These are phyloP conservation scores for Talaromyces sp. DNA, from an alignment of 2,329 filamentous ascomycete genomes.

Conservation along the genomic window DNA sequence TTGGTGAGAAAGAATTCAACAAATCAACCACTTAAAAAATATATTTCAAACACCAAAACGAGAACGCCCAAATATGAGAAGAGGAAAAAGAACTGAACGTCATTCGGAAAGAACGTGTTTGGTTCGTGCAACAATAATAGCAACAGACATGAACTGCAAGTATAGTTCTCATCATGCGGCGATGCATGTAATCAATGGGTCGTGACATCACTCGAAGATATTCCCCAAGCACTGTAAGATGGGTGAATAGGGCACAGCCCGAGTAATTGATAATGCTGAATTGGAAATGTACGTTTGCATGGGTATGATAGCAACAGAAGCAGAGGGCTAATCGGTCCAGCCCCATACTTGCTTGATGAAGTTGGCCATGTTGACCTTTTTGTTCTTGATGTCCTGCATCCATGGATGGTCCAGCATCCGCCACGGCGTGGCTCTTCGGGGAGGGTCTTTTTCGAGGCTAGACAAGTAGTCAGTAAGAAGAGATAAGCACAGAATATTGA, in stretches of 20 bases:
- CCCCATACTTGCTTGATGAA: slow-evolving; percentile 96
- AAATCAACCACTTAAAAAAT: not conserved
- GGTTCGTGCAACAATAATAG: not conserved
- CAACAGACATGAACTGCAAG: not conserved
- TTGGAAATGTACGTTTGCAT: not conserved
- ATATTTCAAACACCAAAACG: slow-evolving; percentile 6
- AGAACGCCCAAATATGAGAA: slow-evolving; percentile 5
- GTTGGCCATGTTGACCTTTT: slow-evolving; percentile 95
- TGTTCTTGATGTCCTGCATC: slow-evolving; percentile 94
- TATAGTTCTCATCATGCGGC: not conserved
- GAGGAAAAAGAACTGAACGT: not conserved
- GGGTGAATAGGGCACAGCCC: not conserved
- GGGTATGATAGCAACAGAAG: not conserved
- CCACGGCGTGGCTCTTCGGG: slow-evolving; percentile 87
- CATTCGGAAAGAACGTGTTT: not conserved
- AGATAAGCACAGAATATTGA: too few relatives aligned
- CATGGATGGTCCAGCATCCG: slow-evolving; percentile 98
- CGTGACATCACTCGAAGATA: not conserved
- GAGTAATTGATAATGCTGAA: not conserved
- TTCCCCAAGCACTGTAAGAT: not conserved
- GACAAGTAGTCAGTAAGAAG: not conserved
- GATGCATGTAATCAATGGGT: not conserved
- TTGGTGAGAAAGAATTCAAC: not conserved
- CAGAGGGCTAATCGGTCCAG: slow-evolving; percentile 66
- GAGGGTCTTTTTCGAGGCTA: slow-evolving; percentile 90